These are phyloP conservation scores for Cryptococcus neoformans DNA, from an alignment of 1,284 basidiomycete genomes.

Conservation along the genomic window DNA sequence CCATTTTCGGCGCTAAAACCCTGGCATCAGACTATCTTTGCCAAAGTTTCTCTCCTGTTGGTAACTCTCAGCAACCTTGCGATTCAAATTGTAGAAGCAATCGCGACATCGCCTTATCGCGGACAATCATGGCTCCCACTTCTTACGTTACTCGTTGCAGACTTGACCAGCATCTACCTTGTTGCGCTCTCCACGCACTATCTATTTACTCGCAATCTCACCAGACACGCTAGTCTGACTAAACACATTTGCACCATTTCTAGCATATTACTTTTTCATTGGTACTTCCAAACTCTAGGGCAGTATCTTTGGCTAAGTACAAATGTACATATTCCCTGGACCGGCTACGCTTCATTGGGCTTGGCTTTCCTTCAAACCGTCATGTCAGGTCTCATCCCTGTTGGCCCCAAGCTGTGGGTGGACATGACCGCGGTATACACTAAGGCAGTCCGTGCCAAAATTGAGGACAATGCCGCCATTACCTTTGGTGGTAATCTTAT, in stretches of 20 bases:
- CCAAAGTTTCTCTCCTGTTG: conserved; percentile 3
- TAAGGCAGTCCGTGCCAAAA: conserved; percentile 15
- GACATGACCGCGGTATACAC: conserved; percentile 26
- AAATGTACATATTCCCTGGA: conserved; percentile 6
- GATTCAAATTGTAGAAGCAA: background rate
- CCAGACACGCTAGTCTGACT: conserved; percentile 7
- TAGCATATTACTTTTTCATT: conserved; percentile 8
- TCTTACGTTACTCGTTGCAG: background rate
- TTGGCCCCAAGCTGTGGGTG: conserved; percentile 16
- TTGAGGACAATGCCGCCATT: conserved; percentile 1
- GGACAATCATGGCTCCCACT: background rate
- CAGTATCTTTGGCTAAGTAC: conserved; percentile 16
- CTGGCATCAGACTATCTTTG: conserved; percentile 2
- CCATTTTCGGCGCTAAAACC: no score
- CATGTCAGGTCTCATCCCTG: conserved; percentile 14
- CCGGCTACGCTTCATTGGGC: conserved; percentile 13
- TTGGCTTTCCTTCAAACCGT: conserved; percentile 5
- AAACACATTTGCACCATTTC: conserved; percentile 17
- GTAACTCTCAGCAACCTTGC: background rate
- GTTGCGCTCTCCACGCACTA: conserved; percentile 1
- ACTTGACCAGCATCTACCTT: conserved; percentile 7
- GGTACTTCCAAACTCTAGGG: conserved; percentile 24
- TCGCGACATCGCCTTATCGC: background rate
- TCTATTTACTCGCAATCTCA: background rate
- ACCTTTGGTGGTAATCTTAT: conserved; percentile 21